Conservation (phyloP, 1,284 basidiomycete species). For the Puccinia polysora region DNA sequence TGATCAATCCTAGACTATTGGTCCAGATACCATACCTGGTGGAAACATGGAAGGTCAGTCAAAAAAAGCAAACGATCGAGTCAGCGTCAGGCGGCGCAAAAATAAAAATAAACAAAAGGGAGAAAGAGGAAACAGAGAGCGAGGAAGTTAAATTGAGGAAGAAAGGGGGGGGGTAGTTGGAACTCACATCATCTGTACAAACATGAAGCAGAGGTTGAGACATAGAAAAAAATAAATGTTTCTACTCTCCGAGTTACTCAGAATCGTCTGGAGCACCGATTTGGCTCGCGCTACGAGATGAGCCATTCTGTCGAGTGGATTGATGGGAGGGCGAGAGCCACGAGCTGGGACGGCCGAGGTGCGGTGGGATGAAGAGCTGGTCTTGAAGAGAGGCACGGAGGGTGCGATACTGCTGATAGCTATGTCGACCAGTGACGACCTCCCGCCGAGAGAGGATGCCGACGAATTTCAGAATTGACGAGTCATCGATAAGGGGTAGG, state of each 20-base stretch:
- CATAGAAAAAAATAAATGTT: slow-evolving; percentile 96
- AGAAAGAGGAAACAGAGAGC: background rate
- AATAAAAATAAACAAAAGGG: background rate
- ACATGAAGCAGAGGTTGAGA: slow-evolving; percentile 93
- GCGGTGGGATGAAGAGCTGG: no score
- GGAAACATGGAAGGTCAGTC: background rate
- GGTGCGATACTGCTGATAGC: slow-evolving; percentile 47
- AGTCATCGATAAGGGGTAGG: background rate
- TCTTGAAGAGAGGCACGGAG: slow-evolving; percentile 46
- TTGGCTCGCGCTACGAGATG: slow-evolving; percentile 46
- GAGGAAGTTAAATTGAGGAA: no score
- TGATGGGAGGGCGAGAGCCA: slow-evolving; percentile 6
- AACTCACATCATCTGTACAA: slow-evolving; percentile 56
- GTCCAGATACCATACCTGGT: slow-evolving; percentile 92
- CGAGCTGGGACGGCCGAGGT: no score
- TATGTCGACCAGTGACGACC: slow-evolving; percentile 11
- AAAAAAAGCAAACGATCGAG: background rate
- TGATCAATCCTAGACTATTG: slow-evolving; percentile 91
- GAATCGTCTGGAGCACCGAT: slow-evolving; percentile 68
- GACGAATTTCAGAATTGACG: background rate
- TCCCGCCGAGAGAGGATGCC: background rate
- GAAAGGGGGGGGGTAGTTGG: no score
- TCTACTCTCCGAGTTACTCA: slow-evolving; percentile 82
- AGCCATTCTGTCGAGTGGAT: slow-evolving; percentile 24
- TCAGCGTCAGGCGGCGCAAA: background rate